Evolutionary conservation across 805 yeast genomes (phyloP).

Genomic region (Wickerhamiella occidentalis): DNA sequence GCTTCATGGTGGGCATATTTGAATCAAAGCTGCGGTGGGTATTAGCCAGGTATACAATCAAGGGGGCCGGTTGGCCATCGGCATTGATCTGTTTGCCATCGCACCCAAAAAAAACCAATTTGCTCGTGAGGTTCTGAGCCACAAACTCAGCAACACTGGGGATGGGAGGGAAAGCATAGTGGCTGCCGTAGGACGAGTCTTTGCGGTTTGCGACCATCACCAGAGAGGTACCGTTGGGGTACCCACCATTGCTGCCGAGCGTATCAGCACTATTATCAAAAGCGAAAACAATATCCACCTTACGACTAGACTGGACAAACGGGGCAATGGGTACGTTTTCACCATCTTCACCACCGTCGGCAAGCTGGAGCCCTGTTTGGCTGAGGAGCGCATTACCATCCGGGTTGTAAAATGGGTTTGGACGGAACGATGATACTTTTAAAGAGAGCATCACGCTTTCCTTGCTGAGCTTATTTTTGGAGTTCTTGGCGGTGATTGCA

Average conservation of each 20-base stretch:
- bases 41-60: constrained; percentile 65
- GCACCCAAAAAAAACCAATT: constrained; percentile 79
- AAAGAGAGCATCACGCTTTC: no score
- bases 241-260: constrained; percentile 19
- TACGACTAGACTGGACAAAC: constrained; percentile 47
- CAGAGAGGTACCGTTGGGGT: constrained; percentile 26
- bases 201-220: constrained; percentile 29
- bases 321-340: constrained; percentile 64
- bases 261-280: constrained; percentile 30
- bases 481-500: no score
- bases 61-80: constrained; percentile 40
- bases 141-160: constrained; percentile 36
- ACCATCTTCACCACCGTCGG: constrained; percentile 69
- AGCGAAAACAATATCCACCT: constrained; percentile 53
- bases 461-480: neutral
- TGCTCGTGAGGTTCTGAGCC: constrained; percentile 31
- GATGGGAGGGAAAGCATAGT: constrained; percentile 22
- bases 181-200: constrained; percentile 20
- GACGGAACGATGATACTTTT: neutral
- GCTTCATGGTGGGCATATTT: constrained; percentile 58
- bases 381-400: neutral
- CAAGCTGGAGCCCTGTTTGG: neutral
- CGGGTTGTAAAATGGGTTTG: neutral
- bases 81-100: constrained; percentile 40
- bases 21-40: constrained; percentile 51